phyloP scores from a whole-genome alignment of 257 asterid genomes.

The Paraleonurus japonicus region DNA sequence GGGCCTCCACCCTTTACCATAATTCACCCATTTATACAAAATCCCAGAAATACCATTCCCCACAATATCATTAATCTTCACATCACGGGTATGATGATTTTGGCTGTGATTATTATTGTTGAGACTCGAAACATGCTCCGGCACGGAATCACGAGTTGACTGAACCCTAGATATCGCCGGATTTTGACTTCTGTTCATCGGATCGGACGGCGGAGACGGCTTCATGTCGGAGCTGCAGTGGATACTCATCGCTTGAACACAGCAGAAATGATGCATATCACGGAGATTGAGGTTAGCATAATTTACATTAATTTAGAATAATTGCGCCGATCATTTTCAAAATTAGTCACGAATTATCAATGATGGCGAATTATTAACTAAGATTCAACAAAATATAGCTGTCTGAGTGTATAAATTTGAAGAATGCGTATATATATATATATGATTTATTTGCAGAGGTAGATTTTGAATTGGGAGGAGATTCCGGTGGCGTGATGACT shows the following conservation, averaged over 20 bases:
- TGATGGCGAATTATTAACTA: neutral
- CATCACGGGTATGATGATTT: constrained; percentile 37
- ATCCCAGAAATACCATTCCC: constrained; percentile 89
- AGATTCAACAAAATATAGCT: constrained; percentile 1
- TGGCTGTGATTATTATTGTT: constrained; percentile 28
- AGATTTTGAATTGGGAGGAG: constrained; percentile 17
- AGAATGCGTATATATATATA: neutral
- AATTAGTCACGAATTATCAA: neutral
- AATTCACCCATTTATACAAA: constrained; percentile 92
- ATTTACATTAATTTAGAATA: neutral
- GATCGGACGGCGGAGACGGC: constrained; percentile 35
- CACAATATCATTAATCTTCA: constrained; percentile 80
- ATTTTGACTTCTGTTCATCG: constrained; percentile 16
- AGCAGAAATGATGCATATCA: constrained; percentile 50
- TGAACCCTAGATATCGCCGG: constrained; percentile 36
- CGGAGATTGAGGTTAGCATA: constrained; percentile 24
- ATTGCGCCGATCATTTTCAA: constrained; percentile 20
- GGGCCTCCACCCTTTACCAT: constrained; percentile 97
- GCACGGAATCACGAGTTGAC: constrained; percentile 32
- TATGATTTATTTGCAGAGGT: neutral
- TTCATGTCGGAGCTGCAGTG: constrained; percentile 34
- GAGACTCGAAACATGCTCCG: constrained; percentile 22
- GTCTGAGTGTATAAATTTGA: neutral
- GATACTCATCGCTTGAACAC: constrained; percentile 36
- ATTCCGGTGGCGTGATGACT: constrained; percentile 33